Evolutionary conservation across 306 rosid species (phyloP).

Genomic region (Quercus rubra): DNA sequence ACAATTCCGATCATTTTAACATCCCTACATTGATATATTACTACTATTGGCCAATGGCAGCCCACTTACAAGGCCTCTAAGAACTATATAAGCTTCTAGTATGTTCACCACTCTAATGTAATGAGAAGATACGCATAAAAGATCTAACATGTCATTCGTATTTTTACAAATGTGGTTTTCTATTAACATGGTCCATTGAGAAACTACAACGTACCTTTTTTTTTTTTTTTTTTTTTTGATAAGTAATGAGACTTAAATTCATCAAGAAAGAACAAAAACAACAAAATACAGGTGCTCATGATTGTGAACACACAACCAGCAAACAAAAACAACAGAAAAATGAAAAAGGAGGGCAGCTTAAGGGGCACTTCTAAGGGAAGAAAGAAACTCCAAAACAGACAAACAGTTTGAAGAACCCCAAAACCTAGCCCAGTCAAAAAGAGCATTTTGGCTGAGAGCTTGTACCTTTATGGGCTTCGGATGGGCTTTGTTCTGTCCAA

Average conservation of each 20-base stretch:
- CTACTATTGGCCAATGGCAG: neutral
- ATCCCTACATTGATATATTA: neutral
- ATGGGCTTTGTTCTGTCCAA: constrained; percentile 88
- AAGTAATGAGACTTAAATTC: too few relatives aligned
- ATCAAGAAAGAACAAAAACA: too few relatives aligned
- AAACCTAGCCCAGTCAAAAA: too few relatives aligned
- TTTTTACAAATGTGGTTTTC: neutral
- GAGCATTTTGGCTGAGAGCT: too few relatives aligned
- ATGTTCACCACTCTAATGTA: neutral
- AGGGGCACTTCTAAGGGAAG: too few relatives aligned
- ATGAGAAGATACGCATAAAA: neutral
- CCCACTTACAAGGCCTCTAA: neutral
- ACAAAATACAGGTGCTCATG: too few relatives aligned
- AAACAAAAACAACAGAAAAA: too few relatives aligned
- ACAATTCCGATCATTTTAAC: neutral
- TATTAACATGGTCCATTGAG: neutral
- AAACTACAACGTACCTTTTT: constrained; percentile 46
- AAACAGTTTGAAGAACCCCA: too few relatives aligned
- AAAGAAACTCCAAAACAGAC: too few relatives aligned
- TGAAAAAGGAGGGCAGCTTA: too few relatives aligned
- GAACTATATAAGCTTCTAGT: neutral
- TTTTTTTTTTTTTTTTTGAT: constrained; percentile 33
- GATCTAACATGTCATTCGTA: neutral
- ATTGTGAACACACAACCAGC: too few relatives aligned
- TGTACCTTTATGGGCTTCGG: constrained; percentile 93